Evolutionary conservation across 1,284 basidiomycete species (phyloP), one percentile per base, ranked within the genome.

Genomic region (Anthracocystis panici-leucophaei): DNA sequence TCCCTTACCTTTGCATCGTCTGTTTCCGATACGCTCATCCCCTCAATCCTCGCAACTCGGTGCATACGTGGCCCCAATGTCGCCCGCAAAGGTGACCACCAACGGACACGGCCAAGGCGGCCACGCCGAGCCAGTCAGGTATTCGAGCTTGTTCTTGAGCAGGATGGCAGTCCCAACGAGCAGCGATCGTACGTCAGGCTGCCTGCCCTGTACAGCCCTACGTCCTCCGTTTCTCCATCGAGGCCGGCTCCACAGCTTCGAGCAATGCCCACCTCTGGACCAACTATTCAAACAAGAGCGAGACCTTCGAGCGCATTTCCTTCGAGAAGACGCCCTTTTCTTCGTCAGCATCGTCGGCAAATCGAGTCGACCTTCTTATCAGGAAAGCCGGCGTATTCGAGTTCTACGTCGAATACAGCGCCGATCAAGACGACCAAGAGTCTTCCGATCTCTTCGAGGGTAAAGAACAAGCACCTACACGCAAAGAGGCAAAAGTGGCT

Each of bases 221-320:
- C 44, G 67, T 82, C 12, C 70, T 82, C 8, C 74, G 81, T 7
- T 72, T 82, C 53, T 74, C 71, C 25, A 65, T 82, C 56, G 78
- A 82, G 14, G 77, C 81, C 5, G 81, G 81, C 25, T 63, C 65
- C 9, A 48, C 54, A 9, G 80, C 80, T 4, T 80, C 77, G 14
- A 70, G 65, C 33, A 57, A 81, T 5, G 80, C 77, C 25, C 40
- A 35, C 25, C 70, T 82, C 9, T 80, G 61, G 66, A 78, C 81
- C 21, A 82, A 81, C 65, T 80, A 74, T 44, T 81, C 81, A 1
- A 46, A 55, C 50, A 70, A 94, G 18, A 92, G 93, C 29, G 87
- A 86, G 16, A 44, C 44, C 4, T 99, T 97, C 83, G 88, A 90
- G 61, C 90, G 96, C 25, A 90, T 91, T 71, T 89, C 87, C 45